Evolutionary conservation across 1,284 basidiomycete species (phyloP), one percentile per base, ranked within the genome.

Genomic region (Microbotryum saponariae): DNA sequence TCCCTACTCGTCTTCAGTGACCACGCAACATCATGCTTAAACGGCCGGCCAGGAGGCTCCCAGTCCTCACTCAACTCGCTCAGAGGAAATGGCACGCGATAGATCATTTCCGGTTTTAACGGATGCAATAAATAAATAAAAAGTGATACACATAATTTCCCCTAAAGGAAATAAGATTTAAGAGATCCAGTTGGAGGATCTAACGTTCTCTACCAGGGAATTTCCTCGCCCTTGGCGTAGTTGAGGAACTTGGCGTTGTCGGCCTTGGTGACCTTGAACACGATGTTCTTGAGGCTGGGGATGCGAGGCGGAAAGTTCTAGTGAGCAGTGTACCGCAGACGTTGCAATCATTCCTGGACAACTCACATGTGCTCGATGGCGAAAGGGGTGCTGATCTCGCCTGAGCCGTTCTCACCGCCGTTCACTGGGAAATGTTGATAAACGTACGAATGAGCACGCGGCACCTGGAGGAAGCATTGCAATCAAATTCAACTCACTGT

Each of bases 241-340:
- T 48, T 27, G 12, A 59, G 47, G 61, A 59, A 67, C 18, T 47
- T 60, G 14, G 55, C 53, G 56, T 62, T 67, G 58, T 64, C 61
- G 4, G 29, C 47, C 8, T 57, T 59, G 12, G 20, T 59, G 14
- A 54, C 56, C 2, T 33, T 20, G 45, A 63, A 56, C 53, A 64
- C 54, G 18, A 67, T 51, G 55, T 62, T 65, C 44, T 62, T 54
- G 9, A 60, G 58, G 9, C 64, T 65, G 64, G 3, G 14, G 37
- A 21, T 6, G 46, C 20, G 8, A 9, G 31, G 31, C 20, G 29
- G n/a, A 4, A 12, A 27, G 1, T 7, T 25, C 6, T 27, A 5
- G 33, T 58, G 5, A 44, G 49, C 37, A 16, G 14, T 42, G 29
- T 23, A 42, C 14, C 37, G 6, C 16, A 27, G 16, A 25, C 16